Base-by-base conservation (phyloP, 306 rosid genomes). In the Mimosa pudica region DNA sequence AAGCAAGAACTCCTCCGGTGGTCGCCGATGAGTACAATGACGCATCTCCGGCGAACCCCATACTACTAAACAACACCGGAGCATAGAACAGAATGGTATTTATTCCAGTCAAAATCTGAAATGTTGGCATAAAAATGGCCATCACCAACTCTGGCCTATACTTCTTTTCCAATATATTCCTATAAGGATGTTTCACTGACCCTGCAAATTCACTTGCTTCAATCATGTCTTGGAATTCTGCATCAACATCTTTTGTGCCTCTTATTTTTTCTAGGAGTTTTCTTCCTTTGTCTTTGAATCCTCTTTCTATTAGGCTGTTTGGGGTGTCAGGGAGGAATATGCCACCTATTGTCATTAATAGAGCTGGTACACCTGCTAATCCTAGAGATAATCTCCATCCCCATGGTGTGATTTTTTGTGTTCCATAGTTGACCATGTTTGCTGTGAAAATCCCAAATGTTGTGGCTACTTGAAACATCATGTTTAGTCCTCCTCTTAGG, bases 311-410 rank as follows among this genome's bases (percentile, higher is more conserved):
- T 38, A 88, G 76, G 85, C 90, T 90, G 76, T 90, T 90, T 3
- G 92, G 94, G 1, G 92, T 90, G 58, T 90, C 94, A 8, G 92
- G 94, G 35, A 90, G 87, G 70, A 85, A 55, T 8, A 87, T 60
- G 10, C 92, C 94, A 45, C 94, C 92, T 6, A 90, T 66, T 12
- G 92, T 88, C 94, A 90, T 90, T 58, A 84, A 20, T 0, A 79
- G 46, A 33, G 94, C 94, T n/a, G 91, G 92, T 4, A 74, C 35
- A 46, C 88, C 84, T 64, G 94, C 94, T 84, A 90, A 75, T 12
- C 92, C 92, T 4, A 90, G 71, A 5, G 94, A 90, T 60, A 90
- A 87, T 78, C 92, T 80, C 94, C 94, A 90, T 17, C 94, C 94
- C 94, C 91, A 87, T 6, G 85, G 83, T 36, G 69, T 76, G 2